Percentiles rank a stretch among this genome's conserved stretches.
Conservation (phyloP, 345 rosid genomes). For the Arabidopsis thaliana region TAIR10.1 NC_003074.8:3559001-3559500, state of each 20-base stretch:
- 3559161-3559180: conserved; percentile 6
- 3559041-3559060: conserved; percentile 8
- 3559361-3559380: conserved; percentile 23
- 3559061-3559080: background rate
- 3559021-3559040: conserved; percentile 14
- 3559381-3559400: conserved; percentile 26
- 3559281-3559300: conserved; percentile 12
- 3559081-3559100: conserved; percentile 13
- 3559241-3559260: conserved; percentile 28
- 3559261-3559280: background rate
- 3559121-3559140: conserved; percentile 1
- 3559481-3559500: conserved; percentile 22
- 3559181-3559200: conserved; percentile 10
- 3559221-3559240: background rate
- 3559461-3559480: conserved; percentile 21
- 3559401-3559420: background rate
- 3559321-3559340: background rate
- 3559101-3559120: conserved; percentile 18
- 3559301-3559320: conserved; percentile 5
- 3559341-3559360: conserved; percentile 18
- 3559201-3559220: background rate
- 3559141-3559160: conserved; percentile 21
- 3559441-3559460: background rate
- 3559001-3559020: conserved; percentile 20
- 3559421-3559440: background rate